Evolutionary conservation across 352 stramenopile species (phyloP).

Genomic region (Blastocystis sp.): DNA sequence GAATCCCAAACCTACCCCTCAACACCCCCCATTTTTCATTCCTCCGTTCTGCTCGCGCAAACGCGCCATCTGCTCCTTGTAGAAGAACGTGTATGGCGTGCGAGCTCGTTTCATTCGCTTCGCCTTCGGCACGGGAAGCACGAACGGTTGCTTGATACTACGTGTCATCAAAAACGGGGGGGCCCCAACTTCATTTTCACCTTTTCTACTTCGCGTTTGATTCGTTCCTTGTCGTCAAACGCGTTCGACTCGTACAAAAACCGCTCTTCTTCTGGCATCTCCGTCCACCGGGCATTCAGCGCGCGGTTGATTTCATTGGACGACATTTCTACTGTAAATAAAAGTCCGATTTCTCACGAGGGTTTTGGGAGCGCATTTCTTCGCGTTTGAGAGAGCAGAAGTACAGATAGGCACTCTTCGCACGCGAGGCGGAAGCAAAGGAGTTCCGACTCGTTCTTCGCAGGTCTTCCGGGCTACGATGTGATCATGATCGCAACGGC

Average conservation of each 20-base stretch:
- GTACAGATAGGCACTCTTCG: conserved; percentile 51
- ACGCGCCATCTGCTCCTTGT: conserved; percentile 67
- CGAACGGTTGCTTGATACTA: conserved; percentile 59
- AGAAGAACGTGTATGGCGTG: conserved; percentile 67
- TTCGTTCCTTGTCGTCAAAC: conserved; percentile 67
- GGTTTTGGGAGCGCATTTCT: conserved; percentile 54
- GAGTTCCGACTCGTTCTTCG: conserved; percentile 47
- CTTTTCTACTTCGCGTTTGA: conserved; percentile 52
- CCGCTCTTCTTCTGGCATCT: conserved; percentile 52
- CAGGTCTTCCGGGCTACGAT: conserved; percentile 28
- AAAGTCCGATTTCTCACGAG: not conserved
- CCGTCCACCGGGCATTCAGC: conserved; percentile 17
- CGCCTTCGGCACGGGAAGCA: not conserved
- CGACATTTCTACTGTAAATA: conserved; percentile 12
- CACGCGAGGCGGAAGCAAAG: conserved; percentile 4
- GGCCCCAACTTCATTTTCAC: conserved; percentile 5
- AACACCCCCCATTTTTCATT: not conserved
- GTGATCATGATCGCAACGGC: not conserved
- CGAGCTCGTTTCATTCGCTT: conserved; percentile 57
- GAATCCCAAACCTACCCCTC: conserved; percentile 31
- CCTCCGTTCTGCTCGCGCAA: conserved; percentile 45
- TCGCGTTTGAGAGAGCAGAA: conserved; percentile 53
- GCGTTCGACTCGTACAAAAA: conserved; percentile 21
- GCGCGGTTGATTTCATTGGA: conserved; percentile 51
- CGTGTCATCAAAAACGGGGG: not conserved